Base-by-base conservation (phyloP, 768 basidiomycete species). In the Russula emetica region DNA sequence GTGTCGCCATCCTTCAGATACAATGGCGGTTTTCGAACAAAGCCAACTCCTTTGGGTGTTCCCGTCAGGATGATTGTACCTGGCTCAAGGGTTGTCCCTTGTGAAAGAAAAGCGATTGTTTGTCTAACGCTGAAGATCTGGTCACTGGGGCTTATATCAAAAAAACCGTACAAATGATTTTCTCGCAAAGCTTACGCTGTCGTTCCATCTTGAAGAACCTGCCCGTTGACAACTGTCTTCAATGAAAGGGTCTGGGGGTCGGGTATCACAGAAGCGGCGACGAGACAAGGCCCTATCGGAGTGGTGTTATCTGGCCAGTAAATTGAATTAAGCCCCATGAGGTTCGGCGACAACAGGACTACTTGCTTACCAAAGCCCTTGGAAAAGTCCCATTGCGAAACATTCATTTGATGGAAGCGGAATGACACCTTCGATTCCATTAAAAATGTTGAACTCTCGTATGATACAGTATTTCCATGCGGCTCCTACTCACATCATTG, bases 331-430 rank as follows among this genome's bases (percentile, higher is more conserved):
- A 24, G 18, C 28, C 20, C 26, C 6, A 5, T 47, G 2, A 24
- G 14, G 28, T 49, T 5, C 36, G 26, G 28, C 20, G 8, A 24
- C n/a, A 20, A 38, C n/a, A 47, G 18, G 36, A 47, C 5, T 59
- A 40, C 2, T 58, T 20, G 69, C 80, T 28, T 62, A 87, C 91
- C 92, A 68, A 92, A 95, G 47, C 87, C 81, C 74, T 95, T 95
- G 30, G 90, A 92, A 74, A 92, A 94, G 34, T 82, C 78, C 92
- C 93, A 95, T 69, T 95, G 93, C 0, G 87, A 86, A 11, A 87
- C 85, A 4, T 84, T 83, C 75, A 89, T 77, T 72, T 94, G 93
- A 69, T 88, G 86, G 67, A 86, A 85, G 47, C 93, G 83, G 82
- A 93, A 92, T 5, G 91, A 92, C 3, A 90, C 81, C 86, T 88